Evolutionary conservation across 805 yeast species (phyloP).

Genomic region (Candida sonorensis): DNA sequence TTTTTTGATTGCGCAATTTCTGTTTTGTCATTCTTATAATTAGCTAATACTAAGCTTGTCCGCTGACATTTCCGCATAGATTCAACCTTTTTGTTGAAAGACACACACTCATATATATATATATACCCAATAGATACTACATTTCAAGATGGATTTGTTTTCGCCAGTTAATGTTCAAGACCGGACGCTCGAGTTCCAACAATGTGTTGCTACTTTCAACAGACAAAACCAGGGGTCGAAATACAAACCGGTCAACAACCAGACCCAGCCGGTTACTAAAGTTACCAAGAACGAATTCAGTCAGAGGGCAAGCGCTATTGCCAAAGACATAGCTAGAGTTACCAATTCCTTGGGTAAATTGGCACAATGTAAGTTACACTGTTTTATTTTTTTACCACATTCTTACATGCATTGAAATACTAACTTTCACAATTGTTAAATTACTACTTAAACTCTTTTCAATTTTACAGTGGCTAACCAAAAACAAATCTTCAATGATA

Average conservation of each 20-base stretch:
- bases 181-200: slow-evolving; percentile 88
- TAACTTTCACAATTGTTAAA: too few species aligned
- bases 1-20: too few species aligned
- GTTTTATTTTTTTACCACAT: slow-evolving; percentile 4
- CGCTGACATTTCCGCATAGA: too few species aligned
- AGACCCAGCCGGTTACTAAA: too few species aligned
- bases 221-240: slow-evolving; percentile 32
- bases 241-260: slow-evolving; percentile 18
- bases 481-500: slow-evolving; percentile 88
- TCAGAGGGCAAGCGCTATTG: slow-evolving; percentile 68
- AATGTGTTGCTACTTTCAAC: slow-evolving; percentile 75
- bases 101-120: too few species aligned
- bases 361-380: slow-evolving; percentile 37
- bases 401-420: slow-evolving; percentile 1
- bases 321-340: slow-evolving; percentile 81
- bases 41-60: too few species aligned
- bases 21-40: too few species aligned
- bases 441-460: neutral
- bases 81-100: too few species aligned
- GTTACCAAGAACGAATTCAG: slow-evolving; percentile 56
- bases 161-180: slow-evolving; percentile 49
- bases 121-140: too few species aligned
- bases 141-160: slow-evolving; percentile 18
- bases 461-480: slow-evolving; percentile 59
- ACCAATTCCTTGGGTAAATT: slow-evolving; percentile 75